Conservation (phyloP, 257 asterid species). For the Salvia hispanica region DNA sequence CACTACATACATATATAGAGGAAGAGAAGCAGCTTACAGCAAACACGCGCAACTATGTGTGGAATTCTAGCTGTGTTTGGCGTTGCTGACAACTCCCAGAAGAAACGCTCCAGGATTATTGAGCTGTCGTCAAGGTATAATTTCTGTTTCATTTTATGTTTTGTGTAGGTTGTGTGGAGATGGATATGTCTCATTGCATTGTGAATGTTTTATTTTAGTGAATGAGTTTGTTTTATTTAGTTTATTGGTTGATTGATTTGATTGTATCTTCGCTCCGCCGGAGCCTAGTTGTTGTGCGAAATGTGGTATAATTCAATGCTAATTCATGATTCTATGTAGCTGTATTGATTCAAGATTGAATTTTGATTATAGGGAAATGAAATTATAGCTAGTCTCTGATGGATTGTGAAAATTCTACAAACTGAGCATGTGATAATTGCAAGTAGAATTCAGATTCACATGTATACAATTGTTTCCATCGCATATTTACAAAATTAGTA, state of each 20-base stretch:
- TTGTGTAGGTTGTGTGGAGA: slow-evolving; percentile 1
- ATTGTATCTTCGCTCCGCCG: slow-evolving; percentile 13
- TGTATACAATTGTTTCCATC: not conserved
- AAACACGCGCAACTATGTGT: slow-evolving; percentile 60
- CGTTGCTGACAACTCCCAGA: slow-evolving; percentile 71
- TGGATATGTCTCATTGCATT: slow-evolving; percentile 18
- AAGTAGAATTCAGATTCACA: not conserved
- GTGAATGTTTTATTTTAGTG: slow-evolving; percentile 4
- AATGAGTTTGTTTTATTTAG: not conserved
- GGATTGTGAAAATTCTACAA: not conserved
- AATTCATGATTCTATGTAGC: not conserved
- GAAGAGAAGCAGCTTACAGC: slow-evolving; percentile 22
- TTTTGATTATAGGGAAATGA: not conserved
- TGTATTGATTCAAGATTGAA: not conserved
- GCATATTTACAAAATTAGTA: not conserved
- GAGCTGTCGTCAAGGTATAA: slow-evolving; percentile 90
- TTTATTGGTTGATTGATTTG: not conserved
- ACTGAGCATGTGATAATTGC: slow-evolving; percentile 1
- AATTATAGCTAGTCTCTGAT: not conserved
- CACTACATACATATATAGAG: not conserved
- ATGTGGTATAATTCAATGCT: slow-evolving; percentile 6
- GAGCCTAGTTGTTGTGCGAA: slow-evolving; percentile 13
- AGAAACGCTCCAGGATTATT: slow-evolving; percentile 79
- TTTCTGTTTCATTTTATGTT: not conserved
- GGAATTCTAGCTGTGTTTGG: slow-evolving; percentile 98